Evolutionary conservation across 1,139 yeast species (phyloP).

Genomic region (Scheffersomyces insectosa): DNA sequence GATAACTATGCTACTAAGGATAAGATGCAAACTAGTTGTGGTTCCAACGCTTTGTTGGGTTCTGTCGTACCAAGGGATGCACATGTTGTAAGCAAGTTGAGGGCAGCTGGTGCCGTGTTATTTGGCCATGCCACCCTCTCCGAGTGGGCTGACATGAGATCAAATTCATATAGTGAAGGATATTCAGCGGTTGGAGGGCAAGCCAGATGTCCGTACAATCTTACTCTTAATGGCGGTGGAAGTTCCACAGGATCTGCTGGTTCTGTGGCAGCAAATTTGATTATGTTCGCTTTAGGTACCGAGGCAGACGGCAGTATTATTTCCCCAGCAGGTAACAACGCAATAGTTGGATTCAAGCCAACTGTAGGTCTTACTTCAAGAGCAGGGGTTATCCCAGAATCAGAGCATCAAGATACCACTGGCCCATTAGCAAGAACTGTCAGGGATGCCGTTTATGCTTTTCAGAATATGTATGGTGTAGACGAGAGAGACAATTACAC

Average conservation of each 20-base stretch:
- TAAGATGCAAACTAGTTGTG: slow-evolving; percentile 20
- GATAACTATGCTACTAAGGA: slow-evolving; percentile 23
- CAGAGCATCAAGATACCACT: slow-evolving; percentile 21
- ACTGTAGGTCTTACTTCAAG: slow-evolving; percentile 23
- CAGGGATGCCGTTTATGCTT: slow-evolving; percentile 20
- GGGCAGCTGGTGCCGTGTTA: slow-evolving; percentile 24
- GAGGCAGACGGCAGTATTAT: slow-evolving; percentile 23
- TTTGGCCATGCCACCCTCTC: slow-evolving; percentile 22
- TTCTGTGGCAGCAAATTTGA: slow-evolving; percentile 20
- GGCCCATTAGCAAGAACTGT: slow-evolving; percentile 23
- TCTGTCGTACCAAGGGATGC: slow-evolving; percentile 24
- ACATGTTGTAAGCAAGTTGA: slow-evolving; percentile 16
- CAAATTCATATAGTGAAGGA: slow-evolving; percentile 20
- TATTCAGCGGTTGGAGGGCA: slow-evolving; percentile 24
- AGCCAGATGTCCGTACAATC: slow-evolving; percentile 19
- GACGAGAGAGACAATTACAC: slow-evolving; percentile 19
- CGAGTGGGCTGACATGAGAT: slow-evolving; percentile 26
- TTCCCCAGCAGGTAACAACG: slow-evolving; percentile 20
- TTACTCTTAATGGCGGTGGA: slow-evolving; percentile 20
- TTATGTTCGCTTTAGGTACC: slow-evolving; percentile 20
- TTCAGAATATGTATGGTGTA: slow-evolving; percentile 22
- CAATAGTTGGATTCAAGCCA: slow-evolving; percentile 21
- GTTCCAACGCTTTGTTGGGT: slow-evolving; percentile 20
- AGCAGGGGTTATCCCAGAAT: slow-evolving; percentile 22
- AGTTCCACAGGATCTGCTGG: slow-evolving; percentile 22